A percentile compares a stretch with the other conserved stretches of the same genome.
These are phyloP conservation scores for Fusarium clavum DNA, from an alignment of 2,329 filamentous ascomycete genomes.

Conservation along the genomic window DNA sequence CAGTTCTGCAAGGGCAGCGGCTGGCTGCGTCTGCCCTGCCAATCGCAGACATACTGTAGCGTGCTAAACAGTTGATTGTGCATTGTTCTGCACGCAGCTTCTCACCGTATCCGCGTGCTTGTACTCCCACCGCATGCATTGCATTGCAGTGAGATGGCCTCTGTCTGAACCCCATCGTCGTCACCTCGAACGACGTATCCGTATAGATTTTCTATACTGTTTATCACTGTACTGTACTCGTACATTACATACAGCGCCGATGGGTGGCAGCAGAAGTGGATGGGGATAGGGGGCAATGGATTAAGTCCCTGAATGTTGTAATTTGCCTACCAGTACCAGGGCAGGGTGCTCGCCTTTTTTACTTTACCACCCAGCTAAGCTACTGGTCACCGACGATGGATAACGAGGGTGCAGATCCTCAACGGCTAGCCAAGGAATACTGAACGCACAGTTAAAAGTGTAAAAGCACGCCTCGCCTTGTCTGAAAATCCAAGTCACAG, in stretches of 20 bases:
- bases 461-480: background rate
- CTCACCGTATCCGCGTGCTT: constrained; percentile 35
- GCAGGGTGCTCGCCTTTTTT: constrained; percentile 19
- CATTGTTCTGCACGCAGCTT: constrained; percentile 30
- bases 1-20: constrained; percentile 45
- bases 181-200: constrained; percentile 4
- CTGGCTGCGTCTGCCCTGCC: constrained; percentile 44
- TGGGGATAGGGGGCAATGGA: constrained; percentile 36
- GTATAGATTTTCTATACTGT: background rate
- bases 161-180: background rate
- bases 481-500: background rate
- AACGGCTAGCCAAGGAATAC: constrained; percentile 16
- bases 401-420: constrained; percentile 25
- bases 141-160: constrained; percentile 9
- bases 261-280: constrained; percentile 35
- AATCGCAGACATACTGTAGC: constrained; percentile 38
- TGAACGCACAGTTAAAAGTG: background rate
- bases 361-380: constrained; percentile 7
- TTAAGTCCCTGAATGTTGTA: constrained; percentile 34
- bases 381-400: constrained; percentile 1
- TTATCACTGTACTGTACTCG: background rate
- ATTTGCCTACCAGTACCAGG: constrained; percentile 39
- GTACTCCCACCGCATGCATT: constrained; percentile 27
- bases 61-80: constrained; percentile 30
- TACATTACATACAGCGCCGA: background rate